Base-by-base conservation (phyloP, 2,329 filamentous ascomycete genomes). In the Pseudopithomyces maydicus region DNA sequence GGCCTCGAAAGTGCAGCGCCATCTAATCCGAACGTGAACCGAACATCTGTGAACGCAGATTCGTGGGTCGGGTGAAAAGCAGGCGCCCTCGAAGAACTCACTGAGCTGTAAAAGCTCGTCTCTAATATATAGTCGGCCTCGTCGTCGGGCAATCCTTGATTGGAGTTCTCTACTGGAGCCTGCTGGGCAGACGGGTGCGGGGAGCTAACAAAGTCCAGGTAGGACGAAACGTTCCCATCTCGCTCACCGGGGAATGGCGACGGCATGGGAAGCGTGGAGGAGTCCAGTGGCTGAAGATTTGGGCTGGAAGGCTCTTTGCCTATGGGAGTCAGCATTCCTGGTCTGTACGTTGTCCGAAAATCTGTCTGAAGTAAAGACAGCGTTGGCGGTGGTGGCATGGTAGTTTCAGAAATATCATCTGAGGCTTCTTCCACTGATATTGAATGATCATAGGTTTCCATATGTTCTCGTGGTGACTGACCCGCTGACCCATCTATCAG, bases 1-100 rank as follows among this genome's bases (percentile, higher is more conserved):
- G 57, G 64, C 12, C 65, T 63, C 8, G 66, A 72, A 42, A 65
- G 67, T 1, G 61, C 59, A 38, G 67, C 56, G 1, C 69, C 72
- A 58, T 76, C 73, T 47, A 73, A 61, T 4, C 73, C 73, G 42
- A 76, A 76, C 2, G 70, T 69, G 35, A 76, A 76, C 7, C 73
- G 61, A 7, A 76, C 61, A 42, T 74, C 72, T 2, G 72, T 74
- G 23, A 74, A 75, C 2, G 67, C 72, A 3, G 72, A 73, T 49
- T 74, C 71, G 38, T 76, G 73, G 15, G 67, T 67, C 12, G 64
- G 64, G 45, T 72, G 68, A 14, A 63, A 52, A 20, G 59, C 59
- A 6, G 62, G 57, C 12, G 61, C 58, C 39, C 56, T 69, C 3
- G 66, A 65, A 14, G 71, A 66, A 54, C 63, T 66, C 17, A 72